Evolutionary conservation across 805 yeast genomes (phyloP).

Genomic region (Huiozyma naganishii): DNA sequence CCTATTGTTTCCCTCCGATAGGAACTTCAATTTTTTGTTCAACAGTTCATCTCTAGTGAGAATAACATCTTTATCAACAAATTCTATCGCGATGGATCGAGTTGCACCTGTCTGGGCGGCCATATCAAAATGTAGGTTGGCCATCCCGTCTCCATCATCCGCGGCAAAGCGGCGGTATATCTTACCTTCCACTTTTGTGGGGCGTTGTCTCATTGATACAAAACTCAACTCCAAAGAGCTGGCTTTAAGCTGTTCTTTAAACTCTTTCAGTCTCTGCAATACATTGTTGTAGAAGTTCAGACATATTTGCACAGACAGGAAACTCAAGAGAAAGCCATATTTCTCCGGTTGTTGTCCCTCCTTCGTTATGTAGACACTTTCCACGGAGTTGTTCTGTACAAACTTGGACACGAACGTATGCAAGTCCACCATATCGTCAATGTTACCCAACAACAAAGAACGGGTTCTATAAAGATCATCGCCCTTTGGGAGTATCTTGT

Average conservation of each 20-base stretch:
- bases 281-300: constrained; percentile 30
- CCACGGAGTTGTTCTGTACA: constrained; percentile 52
- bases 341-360: constrained; percentile 24
- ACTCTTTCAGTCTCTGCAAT: constrained; percentile 28
- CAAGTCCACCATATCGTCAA: constrained; percentile 13
- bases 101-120: constrained; percentile 13
- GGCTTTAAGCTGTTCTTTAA: constrained; percentile 30
- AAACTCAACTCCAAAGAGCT: constrained; percentile 30
- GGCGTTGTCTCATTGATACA: constrained; percentile 16
- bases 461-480: constrained; percentile 26
- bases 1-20: constrained; percentile 10
- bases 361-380: constrained; percentile 38
- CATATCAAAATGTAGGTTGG: not conserved
- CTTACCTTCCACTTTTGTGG: constrained; percentile 6
- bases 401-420: constrained; percentile 29
- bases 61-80: constrained; percentile 4
- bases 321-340: constrained; percentile 24
- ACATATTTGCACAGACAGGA: constrained; percentile 27
- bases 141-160: constrained; percentile 4
- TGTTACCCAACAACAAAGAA: constrained; percentile 22
- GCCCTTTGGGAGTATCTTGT: constrained; percentile 21
- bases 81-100: constrained; percentile 17
- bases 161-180: constrained; percentile 13
- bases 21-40: constrained; percentile 9
- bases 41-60: constrained; percentile 4